These are phyloP conservation scores for Trichoderma simmonsii DNA, from an alignment of 2,329 filamentous ascomycete genomes.

Conservation along the genomic window DNA sequence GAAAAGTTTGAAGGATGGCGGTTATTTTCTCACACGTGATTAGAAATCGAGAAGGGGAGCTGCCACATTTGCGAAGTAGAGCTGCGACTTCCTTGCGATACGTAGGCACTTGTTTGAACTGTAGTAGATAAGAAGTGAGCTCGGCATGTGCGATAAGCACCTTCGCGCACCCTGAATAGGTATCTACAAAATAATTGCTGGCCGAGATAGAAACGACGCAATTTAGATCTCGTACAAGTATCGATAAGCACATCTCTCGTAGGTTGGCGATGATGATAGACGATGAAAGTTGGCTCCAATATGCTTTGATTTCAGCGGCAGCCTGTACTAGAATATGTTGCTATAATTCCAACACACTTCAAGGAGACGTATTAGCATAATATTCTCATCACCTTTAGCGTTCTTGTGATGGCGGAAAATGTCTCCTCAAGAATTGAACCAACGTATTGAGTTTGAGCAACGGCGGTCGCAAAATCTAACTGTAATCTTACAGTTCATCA, in stretches of 20 bases:
- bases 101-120: not conserved
- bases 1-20: not conserved
- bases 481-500: fast-evolving
- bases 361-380: not conserved
- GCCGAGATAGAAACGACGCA: not conserved
- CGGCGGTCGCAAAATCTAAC: not conserved
- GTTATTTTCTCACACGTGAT: not conserved
- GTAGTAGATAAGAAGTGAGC: not conserved
- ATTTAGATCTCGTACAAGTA: not conserved
- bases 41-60: not conserved
- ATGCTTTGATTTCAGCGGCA: no score
- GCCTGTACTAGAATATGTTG: no score
- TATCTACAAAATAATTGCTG: not conserved
- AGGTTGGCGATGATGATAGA: not conserved
- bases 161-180: no score
- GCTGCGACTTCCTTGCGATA: not conserved
- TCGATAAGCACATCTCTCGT: not conserved
- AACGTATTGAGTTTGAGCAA: not conserved
- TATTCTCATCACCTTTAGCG: not conserved
- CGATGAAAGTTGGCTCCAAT: not conserved
- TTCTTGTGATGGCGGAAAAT: not conserved
- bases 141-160: not conserved
- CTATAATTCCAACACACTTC: not conserved
- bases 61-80: not conserved
- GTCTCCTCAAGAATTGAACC: not conserved